A percentile compares a stretch with the other conserved stretches of the same genome.
These are phyloP conservation scores for Nidularia sp. DNA, from an alignment of 768 basidiomycete species.

Conservation along the genomic window DNA sequence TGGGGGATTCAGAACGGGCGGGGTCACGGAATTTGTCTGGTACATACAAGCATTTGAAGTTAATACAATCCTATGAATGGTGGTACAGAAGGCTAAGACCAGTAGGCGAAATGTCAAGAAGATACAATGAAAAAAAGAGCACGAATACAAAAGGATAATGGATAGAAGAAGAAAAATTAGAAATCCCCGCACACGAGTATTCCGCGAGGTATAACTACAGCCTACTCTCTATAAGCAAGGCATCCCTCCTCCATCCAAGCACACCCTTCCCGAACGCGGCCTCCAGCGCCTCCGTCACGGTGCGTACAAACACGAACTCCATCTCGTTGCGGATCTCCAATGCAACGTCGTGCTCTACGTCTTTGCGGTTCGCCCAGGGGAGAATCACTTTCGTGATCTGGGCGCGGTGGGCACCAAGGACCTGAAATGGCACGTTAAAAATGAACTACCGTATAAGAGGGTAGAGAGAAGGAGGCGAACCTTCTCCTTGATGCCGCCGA, in stretches of 20 bases:
- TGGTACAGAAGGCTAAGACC: neutral
- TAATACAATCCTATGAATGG: neutral
- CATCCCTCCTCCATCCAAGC: constrained; percentile 58
- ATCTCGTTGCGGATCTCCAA: constrained; percentile 68
- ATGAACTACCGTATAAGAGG: no score
- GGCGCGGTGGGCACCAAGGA: constrained; percentile 82
- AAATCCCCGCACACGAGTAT: neutral
- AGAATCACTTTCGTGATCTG: constrained; percentile 80
- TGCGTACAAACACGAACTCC: constrained; percentile 79
- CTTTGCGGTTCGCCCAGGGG: constrained; percentile 81
- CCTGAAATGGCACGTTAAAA: no score
- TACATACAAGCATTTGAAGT: neutral
- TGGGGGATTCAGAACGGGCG: no score
- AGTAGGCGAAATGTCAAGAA: neutral
- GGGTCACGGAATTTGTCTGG: neutral
- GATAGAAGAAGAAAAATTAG: neutral
- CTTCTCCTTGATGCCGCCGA: constrained; percentile 92
- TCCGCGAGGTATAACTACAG: constrained; percentile 11
- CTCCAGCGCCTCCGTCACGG: constrained; percentile 75
- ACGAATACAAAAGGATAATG: neutral
- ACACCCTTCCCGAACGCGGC: constrained; percentile 76
- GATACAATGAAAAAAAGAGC: neutral
- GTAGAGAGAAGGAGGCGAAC: constrained; percentile 33
- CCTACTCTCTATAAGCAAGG: constrained; percentile 31
- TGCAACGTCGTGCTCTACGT: constrained; percentile 83